A percentile compares a stretch with the other conserved stretches of the same genome.
Conservation (phyloP, 2,329 filamentous ascomycete species). For the Fusarium globosum region DNA sequence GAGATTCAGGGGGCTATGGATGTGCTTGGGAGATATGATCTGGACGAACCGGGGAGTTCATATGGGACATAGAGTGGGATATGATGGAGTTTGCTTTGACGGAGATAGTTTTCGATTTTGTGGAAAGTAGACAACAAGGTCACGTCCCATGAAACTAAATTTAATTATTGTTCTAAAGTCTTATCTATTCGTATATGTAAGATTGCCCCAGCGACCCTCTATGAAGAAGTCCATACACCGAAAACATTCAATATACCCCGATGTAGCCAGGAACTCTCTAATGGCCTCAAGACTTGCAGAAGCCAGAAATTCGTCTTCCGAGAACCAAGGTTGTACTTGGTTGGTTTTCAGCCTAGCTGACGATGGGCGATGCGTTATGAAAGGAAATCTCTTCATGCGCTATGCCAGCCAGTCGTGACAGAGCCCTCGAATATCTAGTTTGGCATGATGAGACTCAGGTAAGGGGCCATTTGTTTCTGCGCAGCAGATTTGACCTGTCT, state of each 20-base stretch:
- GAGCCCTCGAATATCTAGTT: constrained; percentile 11
- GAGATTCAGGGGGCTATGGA: constrained; percentile 44
- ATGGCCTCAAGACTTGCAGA: background rate
- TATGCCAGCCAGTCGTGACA: background rate
- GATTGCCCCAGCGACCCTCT: background rate
- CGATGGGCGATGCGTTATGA: background rate
- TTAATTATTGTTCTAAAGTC: background rate
- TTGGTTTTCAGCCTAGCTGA: background rate
- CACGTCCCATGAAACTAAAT: background rate
- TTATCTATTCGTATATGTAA: background rate
- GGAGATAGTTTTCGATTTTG: background rate
- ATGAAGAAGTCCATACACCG: background rate
- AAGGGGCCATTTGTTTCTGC: constrained; percentile 50
- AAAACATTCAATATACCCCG: background rate
- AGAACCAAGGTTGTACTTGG: background rate
- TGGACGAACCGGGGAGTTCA: constrained; percentile 35
- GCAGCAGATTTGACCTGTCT: constrained; percentile 55
- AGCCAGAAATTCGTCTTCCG: background rate
- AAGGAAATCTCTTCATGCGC: background rate
- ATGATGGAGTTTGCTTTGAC: background rate
- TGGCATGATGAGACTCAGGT: constrained; percentile 44
- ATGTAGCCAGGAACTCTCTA: background rate
- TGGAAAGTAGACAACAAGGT: background rate
- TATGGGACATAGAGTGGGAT: background rate
- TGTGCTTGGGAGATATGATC: constrained; percentile 43